phyloP scores from a whole-genome alignment of 176 grass and related monocot genomes.

The Aegilops tauschii region DNA sequence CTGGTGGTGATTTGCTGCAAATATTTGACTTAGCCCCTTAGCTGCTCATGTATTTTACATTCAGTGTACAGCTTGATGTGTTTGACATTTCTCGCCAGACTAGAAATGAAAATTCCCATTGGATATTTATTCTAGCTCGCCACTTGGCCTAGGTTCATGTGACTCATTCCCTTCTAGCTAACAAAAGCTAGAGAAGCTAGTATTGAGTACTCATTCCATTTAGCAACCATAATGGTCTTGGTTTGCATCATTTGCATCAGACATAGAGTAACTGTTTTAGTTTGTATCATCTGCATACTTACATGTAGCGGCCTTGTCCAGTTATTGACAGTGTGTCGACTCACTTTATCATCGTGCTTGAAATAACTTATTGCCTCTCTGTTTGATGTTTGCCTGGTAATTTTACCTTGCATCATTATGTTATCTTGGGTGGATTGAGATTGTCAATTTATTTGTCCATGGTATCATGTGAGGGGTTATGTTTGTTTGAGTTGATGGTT shows the following conservation, averaged over 20 bases:
- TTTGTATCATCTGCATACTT: neutral
- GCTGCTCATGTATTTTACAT: slow-evolving; percentile 12
- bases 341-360: neutral
- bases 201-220: neutral
- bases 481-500: neutral
- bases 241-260: slow-evolving; percentile 13
- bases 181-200: slow-evolving; percentile 14
- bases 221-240: neutral
- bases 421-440: neutral
- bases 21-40: neutral
- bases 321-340: neutral
- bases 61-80: neutral
- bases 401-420: neutral
- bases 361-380: slow-evolving; percentile 8
- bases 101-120: neutral
- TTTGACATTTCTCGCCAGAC: slow-evolving; percentile 14
- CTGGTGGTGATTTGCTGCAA: neutral
- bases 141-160: slow-evolving; percentile 21
- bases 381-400: neutral
- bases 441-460: slow-evolving; percentile 7
- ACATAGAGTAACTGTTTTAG: neutral
- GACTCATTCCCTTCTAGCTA: neutral
- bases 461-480: neutral
- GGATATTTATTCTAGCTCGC: slow-evolving; percentile 28
- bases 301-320: neutral